Conservation (phyloP, 306 rosid genomes). For the Quercus robur region DNA sequence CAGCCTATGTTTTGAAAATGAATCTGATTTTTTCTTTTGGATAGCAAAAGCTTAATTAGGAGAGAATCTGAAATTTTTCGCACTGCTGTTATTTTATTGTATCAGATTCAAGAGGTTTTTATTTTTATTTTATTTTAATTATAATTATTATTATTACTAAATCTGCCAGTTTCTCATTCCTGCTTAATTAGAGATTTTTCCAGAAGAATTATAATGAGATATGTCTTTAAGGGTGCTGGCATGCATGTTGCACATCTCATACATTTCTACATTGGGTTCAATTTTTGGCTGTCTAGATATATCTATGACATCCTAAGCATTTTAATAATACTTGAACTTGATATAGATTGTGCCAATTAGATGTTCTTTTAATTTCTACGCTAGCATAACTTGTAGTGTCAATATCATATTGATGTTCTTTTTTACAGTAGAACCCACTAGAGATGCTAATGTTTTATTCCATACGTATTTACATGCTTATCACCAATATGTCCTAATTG, state of each 20-base stretch:
- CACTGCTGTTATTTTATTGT: background rate
- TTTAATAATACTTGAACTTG: background rate
- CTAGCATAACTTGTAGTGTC: no score
- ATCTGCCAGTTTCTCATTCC: background rate
- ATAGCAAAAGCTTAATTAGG: background rate
- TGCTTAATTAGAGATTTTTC: background rate
- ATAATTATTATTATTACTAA: no score
- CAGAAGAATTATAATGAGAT: background rate
- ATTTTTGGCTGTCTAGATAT: background rate
- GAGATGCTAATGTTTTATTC: no score
- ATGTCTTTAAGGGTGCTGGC: background rate
- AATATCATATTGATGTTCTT: no score
- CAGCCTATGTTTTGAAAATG: no score
- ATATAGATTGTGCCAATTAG: background rate
- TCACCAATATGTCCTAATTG: no score
- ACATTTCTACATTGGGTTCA: background rate
- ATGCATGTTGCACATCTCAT: background rate
- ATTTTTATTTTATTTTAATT: no score
- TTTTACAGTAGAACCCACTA: no score
- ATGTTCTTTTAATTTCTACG: no score
- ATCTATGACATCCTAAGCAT: background rate
- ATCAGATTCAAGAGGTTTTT: background rate
- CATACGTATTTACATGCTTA: no score
- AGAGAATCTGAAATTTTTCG: background rate
- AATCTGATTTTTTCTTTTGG: no score